Percentiles rank a stretch among this genome's conserved stretches.
These are phyloP conservation scores for Elsinoe arachidis DNA, from an alignment of 2,329 filamentous ascomycete genomes.

Conservation along the genomic window DNA sequence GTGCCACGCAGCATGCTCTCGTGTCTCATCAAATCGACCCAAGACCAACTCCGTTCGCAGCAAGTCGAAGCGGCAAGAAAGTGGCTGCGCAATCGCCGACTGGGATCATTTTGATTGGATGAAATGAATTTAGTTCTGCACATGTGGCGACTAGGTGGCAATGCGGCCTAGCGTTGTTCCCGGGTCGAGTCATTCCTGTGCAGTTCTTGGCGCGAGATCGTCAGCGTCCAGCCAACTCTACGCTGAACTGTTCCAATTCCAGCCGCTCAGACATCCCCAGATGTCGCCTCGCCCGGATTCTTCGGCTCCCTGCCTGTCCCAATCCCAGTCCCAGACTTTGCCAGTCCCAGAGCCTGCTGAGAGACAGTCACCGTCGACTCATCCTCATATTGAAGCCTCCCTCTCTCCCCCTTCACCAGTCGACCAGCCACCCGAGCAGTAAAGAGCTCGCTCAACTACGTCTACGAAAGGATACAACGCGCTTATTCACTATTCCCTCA, in stretches of 20 bases:
- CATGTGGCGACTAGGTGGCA: neutral
- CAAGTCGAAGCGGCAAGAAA: neutral
- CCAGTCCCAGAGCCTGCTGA: too few species aligned
- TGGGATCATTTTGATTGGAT: neutral
- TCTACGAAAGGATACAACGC: neutral
- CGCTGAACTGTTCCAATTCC: neutral
- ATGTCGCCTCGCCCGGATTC: neutral
- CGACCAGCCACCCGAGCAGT: constrained; percentile 12
- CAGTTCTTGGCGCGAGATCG: neutral
- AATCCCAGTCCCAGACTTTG: too few species aligned
- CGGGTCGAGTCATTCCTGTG: neutral
- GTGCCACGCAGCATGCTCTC: too few species aligned
- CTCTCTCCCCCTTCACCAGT: neutral
- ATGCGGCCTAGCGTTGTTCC: neutral
- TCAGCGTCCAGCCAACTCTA: neutral
- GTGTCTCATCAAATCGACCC: too few species aligned
- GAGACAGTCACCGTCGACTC: neutral
- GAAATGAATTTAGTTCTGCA: neutral
- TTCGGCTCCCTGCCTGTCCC: neutral
- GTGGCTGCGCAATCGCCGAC: constrained; percentile 3
- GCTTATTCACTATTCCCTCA: neutral
- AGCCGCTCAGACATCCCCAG: constrained; percentile 2
- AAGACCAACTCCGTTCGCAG: neutral
- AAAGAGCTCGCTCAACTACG: neutral
- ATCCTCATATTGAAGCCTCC: neutral